Conservation (phyloP, 306 rosid species). For the Fragaria vesca region DNA sequence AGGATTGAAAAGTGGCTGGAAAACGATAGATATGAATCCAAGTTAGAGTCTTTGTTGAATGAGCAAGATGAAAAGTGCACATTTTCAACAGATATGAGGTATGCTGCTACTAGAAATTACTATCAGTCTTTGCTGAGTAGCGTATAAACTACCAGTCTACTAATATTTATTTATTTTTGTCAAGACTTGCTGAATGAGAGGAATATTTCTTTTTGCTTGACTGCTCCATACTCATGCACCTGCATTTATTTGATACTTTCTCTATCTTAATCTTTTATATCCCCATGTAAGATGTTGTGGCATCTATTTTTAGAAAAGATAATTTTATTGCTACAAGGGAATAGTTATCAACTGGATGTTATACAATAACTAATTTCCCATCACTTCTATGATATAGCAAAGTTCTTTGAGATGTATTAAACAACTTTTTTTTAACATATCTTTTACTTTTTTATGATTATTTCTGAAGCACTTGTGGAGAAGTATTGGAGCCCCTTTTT, state of each 20-base stretch:
- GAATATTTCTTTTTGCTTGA: constrained; percentile 1
- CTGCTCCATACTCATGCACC: constrained; percentile 11
- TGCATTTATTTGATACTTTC: background rate
- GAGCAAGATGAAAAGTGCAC: constrained; percentile 29
- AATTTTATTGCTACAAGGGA: background rate
- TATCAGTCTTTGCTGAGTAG: constrained; percentile 6
- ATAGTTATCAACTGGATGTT: background rate
- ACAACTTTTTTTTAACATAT: background rate
- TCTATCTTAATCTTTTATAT: background rate
- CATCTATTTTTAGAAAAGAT: background rate
- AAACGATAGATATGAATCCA: constrained; percentile 31
- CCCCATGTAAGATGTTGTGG: background rate
- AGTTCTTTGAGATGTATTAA: constrained; percentile 15
- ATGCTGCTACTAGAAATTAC: constrained; percentile 18
- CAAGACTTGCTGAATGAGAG: background rate
- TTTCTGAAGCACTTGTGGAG: constrained; percentile 52
- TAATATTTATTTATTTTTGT: background rate
- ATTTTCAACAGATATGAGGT: constrained; percentile 50
- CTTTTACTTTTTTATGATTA: constrained; percentile 7
- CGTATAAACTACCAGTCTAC: background rate
- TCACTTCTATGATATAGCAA: background rate
- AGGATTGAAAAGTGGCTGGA: constrained; percentile 62
- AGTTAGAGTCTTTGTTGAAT: constrained; percentile 26
- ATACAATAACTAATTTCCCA: background rate
- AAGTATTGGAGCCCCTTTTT: constrained; percentile 47